phyloP scores from a whole-genome alignment of 768 basidiomycete species.

The Phylloporus rhodoxanthus region DNA sequence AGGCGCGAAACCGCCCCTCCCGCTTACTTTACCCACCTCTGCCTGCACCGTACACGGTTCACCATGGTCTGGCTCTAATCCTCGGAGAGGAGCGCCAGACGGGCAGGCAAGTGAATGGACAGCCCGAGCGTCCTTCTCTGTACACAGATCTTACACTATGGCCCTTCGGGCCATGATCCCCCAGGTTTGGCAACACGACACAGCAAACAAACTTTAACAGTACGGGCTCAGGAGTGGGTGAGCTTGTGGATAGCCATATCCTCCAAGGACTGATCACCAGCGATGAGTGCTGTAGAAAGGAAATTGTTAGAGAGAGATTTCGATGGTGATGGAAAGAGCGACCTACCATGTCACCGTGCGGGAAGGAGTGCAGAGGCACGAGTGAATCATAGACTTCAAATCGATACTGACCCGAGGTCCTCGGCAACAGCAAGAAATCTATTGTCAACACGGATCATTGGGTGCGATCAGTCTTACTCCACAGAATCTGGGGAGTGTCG shows the following conservation, averaged over 20 bases:
- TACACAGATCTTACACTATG: no score
- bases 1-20: no score
- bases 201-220: no score
- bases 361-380: slow-evolving; percentile 86
- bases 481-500: slow-evolving; percentile 52
- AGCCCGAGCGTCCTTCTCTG: no score
- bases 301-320: background rate
- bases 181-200: no score
- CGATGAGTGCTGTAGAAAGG: slow-evolving; percentile 55
- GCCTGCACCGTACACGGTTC: no score
- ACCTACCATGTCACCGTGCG: slow-evolving; percentile 81
- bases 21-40: no score
- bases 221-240: slow-evolving; percentile 82
- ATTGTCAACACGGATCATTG: background rate
- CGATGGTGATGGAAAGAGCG: background rate
- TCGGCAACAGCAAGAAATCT: slow-evolving; percentile 76
- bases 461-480: background rate
- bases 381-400: slow-evolving; percentile 89
- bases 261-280: slow-evolving; percentile 80
- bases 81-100: no score
- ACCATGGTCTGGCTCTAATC: no score
- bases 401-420: slow-evolving; percentile 60
- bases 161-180: no score
- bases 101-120: no score
- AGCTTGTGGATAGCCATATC: slow-evolving; percentile 88